Base-by-base conservation (phyloP, 176 grass and related monocot species). In the Oryza rufipogon region DNA sequence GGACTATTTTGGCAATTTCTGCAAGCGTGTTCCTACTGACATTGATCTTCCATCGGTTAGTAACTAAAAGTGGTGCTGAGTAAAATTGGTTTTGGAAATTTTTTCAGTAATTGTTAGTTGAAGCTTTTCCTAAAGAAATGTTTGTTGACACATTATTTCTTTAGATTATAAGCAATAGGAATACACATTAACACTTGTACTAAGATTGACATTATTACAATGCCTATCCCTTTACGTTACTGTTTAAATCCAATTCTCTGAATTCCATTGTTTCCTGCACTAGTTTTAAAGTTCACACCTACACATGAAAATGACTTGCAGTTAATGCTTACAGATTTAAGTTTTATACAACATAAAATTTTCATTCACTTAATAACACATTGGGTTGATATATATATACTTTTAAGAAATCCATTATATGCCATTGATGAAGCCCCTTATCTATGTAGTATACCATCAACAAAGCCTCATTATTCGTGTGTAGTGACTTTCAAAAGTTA, bases 21-120 rank as follows among this genome's bases (percentile, higher is more conserved):
- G 86, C 90, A 97, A 94, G 83, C 90, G 94, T 73, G 92, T 97
- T 87, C 92, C 94, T 83, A 92, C 94, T 78, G 94, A 97, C 83
- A 94, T 97, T 85, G 90, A 97, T 88, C 94, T 97, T 83, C 90
- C 90, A 81, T 86, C 76, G 38, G 89, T 91, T 14, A 88, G 90
- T 94, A 58, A 44, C 56, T 65, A 77, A 61, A 33, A 74, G 7
- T 83, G 39, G 5, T 48, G n/a, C 14, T n/a, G 23, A 73, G 13
- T 39, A 41, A 58, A 45, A 73, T n/a, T 44, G 23, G 2, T 23
- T 81, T 76, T 71, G 22, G 33, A 48, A 38, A 12, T 75, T 14
- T 77, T 33, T 46, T 20, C n/a, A 46, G 32, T 70, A 71, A 23
- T 77, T 85, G 11, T 42, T 17, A 68, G 14, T 22, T 51, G 20